Evolutionary conservation across 139 green algal genomes (phyloP).

Genomic region (Chlorella sorokiniana): DNA sequence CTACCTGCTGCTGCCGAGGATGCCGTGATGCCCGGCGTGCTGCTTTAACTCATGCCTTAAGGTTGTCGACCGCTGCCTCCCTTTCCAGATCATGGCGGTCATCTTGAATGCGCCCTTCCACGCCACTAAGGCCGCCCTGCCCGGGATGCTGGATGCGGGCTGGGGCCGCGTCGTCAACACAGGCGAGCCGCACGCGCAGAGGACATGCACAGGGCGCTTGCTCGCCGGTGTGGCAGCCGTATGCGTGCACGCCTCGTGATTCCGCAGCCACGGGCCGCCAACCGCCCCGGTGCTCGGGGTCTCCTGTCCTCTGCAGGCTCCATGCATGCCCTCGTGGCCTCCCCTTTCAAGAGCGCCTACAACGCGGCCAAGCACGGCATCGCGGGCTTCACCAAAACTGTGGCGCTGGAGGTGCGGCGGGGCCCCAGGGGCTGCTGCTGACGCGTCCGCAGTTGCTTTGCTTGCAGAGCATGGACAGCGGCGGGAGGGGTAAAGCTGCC

Average conservation of each 20-base stretch:
- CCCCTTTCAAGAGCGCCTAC: slow-evolving; percentile 91
- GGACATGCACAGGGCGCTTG: neutral
- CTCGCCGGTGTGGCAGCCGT: neutral
- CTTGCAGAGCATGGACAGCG: too few relatives aligned
- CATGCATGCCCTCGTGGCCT: slow-evolving; percentile 86
- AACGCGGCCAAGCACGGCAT: slow-evolving; percentile 92
- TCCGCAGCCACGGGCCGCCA: neutral
- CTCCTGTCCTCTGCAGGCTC: slow-evolving; percentile 42
- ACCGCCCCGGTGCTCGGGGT: neutral
- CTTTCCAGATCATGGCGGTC: slow-evolving; percentile 70
- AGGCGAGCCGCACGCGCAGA: neutral
- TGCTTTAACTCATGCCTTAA: neutral
- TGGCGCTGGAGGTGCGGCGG: slow-evolving; percentile 69
- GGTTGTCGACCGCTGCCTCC: neutral
- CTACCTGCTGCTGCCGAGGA: neutral
- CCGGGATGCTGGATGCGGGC: slow-evolving; percentile 76
- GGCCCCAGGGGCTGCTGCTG: too few relatives aligned
- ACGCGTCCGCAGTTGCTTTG: too few relatives aligned
- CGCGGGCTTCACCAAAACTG: slow-evolving; percentile 82
- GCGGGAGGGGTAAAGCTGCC: neutral
- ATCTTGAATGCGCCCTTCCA: slow-evolving; percentile 80
- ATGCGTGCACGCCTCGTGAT: neutral
- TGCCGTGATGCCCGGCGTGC: too few relatives aligned
- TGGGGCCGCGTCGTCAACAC: slow-evolving; percentile 92
- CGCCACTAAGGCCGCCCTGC: slow-evolving; percentile 81